Conservation (phyloP, 2,329 filamentous ascomycete genomes). For the Colletotrichum sp. region DNA sequence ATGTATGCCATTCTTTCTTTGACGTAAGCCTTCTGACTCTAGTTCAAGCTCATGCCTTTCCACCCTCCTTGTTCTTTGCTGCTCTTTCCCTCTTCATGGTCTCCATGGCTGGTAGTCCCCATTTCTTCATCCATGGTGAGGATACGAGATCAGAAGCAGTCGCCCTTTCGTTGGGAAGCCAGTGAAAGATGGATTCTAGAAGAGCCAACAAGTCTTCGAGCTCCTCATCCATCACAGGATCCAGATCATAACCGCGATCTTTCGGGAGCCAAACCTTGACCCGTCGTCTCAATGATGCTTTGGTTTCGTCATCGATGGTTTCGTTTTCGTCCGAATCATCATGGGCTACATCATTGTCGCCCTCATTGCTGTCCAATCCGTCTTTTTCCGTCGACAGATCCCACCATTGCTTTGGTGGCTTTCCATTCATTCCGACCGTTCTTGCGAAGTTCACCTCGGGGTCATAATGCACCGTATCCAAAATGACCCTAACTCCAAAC, state of each 20-base stretch:
- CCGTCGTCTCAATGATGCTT: neutral
- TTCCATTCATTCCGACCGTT: neutral
- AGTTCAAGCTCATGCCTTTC: neutral
- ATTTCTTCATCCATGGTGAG: neutral
- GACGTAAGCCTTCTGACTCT: neutral
- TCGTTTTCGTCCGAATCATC: neutral
- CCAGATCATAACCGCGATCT: neutral
- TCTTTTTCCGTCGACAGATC: neutral
- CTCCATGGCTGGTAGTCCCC: neutral
- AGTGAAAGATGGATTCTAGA: neutral
- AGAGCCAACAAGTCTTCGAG: neutral
- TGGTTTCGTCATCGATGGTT: neutral
- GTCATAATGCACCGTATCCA: neutral
- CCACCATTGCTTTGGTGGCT: neutral
- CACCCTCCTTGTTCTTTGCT: neutral
- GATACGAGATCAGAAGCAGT: neutral
- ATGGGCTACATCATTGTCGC: neutral
- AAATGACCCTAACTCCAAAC: neutral
- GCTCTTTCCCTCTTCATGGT: neutral
- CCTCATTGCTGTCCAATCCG: neutral
- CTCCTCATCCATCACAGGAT: neutral
- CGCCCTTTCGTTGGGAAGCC: neutral
- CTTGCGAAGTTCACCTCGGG: neutral
- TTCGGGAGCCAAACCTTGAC: neutral
- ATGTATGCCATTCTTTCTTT: neutral